Percentiles rank a stretch among this genome's conserved stretches.
Evolutionary conservation across 2,329 filamentous ascomycete species (phyloP).

Genomic region (Trichoderma lentiforme): DNA sequence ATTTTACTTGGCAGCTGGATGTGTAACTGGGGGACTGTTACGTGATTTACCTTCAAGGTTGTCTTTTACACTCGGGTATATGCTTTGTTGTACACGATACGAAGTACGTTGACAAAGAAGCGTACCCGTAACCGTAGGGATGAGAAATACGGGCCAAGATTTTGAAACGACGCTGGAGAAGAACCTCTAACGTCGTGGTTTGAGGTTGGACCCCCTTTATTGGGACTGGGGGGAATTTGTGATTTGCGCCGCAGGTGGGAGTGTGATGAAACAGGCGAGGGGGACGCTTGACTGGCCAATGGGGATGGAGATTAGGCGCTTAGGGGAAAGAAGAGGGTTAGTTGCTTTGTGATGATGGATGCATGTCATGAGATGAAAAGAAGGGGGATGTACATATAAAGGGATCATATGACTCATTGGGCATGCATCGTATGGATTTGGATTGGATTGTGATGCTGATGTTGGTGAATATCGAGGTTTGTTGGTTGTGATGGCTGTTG

Average conservation of each 20-base stretch:
- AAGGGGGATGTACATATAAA: background rate
- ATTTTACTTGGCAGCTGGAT: no score
- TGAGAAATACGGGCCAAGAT: background rate
- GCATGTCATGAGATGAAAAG: background rate
- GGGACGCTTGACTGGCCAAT: conserved; percentile 15
- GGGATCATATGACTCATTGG: background rate
- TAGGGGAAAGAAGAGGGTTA: background rate
- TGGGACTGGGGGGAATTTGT: background rate
- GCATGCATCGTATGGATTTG: background rate
- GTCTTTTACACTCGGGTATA: background rate
- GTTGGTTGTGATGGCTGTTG: background rate
- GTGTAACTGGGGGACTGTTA: background rate
- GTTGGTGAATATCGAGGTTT: background rate
- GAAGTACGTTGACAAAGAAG: background rate
- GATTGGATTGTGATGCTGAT: background rate
- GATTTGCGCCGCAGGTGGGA: background rate
- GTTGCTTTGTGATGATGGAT: background rate
- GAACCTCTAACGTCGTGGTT: conserved; percentile 8
- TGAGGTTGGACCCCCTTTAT: background rate
- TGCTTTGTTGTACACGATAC: background rate
- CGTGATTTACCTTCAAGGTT: background rate
- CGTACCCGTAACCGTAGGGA: background rate
- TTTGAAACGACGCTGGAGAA: conserved; percentile 8
- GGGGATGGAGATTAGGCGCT: conserved; percentile 12
- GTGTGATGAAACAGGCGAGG: conserved; percentile 15